A percentile compares a stretch with the other conserved stretches of the same genome.
Evolutionary conservation across 176 grass and related monocot genomes (phyloP).

Genomic region (Tillandsia fasciculata): DNA sequence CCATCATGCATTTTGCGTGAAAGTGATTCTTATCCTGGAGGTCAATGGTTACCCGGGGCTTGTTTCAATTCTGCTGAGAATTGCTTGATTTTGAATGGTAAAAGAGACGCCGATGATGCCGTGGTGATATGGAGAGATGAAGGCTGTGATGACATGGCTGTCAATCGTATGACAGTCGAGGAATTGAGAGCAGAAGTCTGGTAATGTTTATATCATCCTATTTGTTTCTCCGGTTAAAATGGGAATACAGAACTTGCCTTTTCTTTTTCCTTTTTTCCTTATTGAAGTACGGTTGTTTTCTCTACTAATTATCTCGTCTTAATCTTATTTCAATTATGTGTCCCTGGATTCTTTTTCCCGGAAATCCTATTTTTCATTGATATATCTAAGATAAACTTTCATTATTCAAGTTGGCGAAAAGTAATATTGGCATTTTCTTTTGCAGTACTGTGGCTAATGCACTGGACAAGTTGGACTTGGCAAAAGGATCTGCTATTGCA

Average conservation of each 20-base stretch:
- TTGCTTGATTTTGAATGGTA: conserved; percentile 54
- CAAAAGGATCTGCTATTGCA: conserved; percentile 81
- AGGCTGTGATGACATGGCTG: conserved; percentile 47
- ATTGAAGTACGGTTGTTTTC: too few relatives aligned
- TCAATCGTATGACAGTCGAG: conserved; percentile 60
- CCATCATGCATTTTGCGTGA: conserved; percentile 62
- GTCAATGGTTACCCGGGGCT: conserved; percentile 65
- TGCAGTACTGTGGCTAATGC: conserved; percentile 80
- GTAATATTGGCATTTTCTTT: conserved; percentile 10
- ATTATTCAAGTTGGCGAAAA: background rate
- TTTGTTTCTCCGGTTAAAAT: background rate
- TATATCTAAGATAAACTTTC: background rate
- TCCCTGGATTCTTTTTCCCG: too few relatives aligned
- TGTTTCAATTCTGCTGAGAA: conserved; percentile 59
- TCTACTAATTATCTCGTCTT: too few relatives aligned
- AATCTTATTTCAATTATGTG: too few relatives aligned
- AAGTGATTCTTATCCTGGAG: conserved; percentile 41
- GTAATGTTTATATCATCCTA: conserved; percentile 28
- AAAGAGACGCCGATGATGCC: conserved; percentile 29
- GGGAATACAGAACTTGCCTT: background rate
- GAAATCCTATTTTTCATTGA: too few relatives aligned
- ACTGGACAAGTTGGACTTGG: conserved; percentile 54
- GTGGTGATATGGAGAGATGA: conserved; percentile 82
- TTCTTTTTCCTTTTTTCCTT: too few relatives aligned
- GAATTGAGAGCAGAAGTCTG: conserved; percentile 69